Evolutionary conservation across 805 yeast genomes (phyloP), one percentile per base, ranked within the genome.

Genomic region (Candida xyloterini): DNA sequence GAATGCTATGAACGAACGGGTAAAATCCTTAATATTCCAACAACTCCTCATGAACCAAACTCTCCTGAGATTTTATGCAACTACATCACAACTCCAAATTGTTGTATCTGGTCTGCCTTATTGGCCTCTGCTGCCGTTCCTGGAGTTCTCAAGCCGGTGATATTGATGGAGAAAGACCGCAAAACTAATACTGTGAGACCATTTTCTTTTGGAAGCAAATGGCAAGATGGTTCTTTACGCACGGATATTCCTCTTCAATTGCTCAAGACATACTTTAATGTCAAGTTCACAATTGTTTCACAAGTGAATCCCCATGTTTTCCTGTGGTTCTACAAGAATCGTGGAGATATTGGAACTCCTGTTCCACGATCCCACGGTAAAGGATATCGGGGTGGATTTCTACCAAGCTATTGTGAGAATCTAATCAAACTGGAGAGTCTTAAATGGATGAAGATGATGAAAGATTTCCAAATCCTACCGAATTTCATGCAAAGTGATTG

Each of bases 281-380:
- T 81, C 25, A 84, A 78, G 55, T 85, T 82, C 57, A 72, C 87
- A 7, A 70, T 84, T 28, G 93, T 85, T 14, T 79, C 88, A 14
- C 95, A 84, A 63, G 91, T 84, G 7, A 84, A 85, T 57, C 93
- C 95, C 1, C 95, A 84, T 57, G 81, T 84, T 23, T 73, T 84
- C 32, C 65, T 85, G 15, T 84, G 85, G 62, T 81, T 80, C 52
- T 84, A 76, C 55, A 84, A 88, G 7, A 88, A 91, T 16, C 73
- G 81, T 50, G 95, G 95, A 1, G 79, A 86, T 2, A 84, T 84
- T 13, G 95, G 95, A 0, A 68, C 82, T 41, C 95, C 95, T 0
- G 86, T 85, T 15, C 72, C 83, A 1, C 67, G 80, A 42, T 63
- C 75, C 10, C 70, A 70, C 35, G 71, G 83, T 0, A 64, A 65